These are phyloP conservation scores for Telopea speciosissima DNA, from an alignment of 177 flowering plant species.

Conservation along the genomic window DNA sequence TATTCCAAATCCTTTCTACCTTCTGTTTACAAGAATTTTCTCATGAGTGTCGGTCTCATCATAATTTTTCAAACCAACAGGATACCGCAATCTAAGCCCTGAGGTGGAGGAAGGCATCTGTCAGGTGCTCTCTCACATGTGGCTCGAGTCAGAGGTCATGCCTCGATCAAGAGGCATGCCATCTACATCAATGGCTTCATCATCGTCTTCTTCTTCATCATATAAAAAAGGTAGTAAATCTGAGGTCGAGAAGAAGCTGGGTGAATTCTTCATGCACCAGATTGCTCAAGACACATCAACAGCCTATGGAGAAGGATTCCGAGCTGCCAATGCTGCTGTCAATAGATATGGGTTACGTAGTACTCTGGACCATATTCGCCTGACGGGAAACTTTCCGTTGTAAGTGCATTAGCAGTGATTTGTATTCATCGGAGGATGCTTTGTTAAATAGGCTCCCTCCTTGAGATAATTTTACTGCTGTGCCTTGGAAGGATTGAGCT, in stretches of 20 bases:
- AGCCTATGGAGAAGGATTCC: conserved; percentile 85
- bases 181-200: conserved; percentile 55
- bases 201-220: conserved; percentile 44
- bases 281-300: conserved; percentile 79
- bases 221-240: conserved; percentile 73
- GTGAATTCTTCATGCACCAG: conserved; percentile 86
- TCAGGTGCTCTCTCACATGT: conserved; percentile 84
- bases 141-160: conserved; percentile 93
- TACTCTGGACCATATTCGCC: conserved; percentile 58
- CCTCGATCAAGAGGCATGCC: conserved; percentile 46
- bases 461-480: background rate
- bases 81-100: conserved; percentile 67
- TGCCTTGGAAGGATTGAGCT: conserved; percentile 23
- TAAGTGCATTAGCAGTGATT: conserved; percentile 9
- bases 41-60: conserved; percentile 16
- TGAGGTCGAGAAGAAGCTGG: conserved; percentile 60
- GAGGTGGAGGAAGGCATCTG: conserved; percentile 98
- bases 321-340: conserved; percentile 59
- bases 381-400: conserved; percentile 53
- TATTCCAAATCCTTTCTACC: background rate
- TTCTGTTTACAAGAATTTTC: background rate
- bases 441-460: background rate
- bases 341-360: conserved; percentile 54
- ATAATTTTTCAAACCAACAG: conserved; percentile 31
- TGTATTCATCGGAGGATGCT: background rate